These are phyloP conservation scores for Skeletonema menzelii DNA, from an alignment of 108 stramenopile genomes.

Conservation along the genomic window DNA sequence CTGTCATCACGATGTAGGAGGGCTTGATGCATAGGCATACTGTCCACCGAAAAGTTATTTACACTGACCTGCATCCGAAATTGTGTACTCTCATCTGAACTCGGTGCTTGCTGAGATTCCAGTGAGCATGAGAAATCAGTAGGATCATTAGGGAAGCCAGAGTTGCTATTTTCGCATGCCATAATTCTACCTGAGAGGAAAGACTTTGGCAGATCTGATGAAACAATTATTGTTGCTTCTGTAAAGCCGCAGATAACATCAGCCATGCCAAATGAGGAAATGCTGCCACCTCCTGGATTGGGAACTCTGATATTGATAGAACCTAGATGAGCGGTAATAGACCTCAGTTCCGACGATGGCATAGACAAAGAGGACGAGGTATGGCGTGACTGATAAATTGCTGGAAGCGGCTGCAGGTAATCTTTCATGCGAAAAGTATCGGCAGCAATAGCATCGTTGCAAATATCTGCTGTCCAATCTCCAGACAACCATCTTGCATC, in stretches of 20 bases:
- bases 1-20: constrained; percentile 10
- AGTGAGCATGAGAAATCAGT: constrained; percentile 59
- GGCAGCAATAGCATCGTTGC: constrained; percentile 53
- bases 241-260: constrained; percentile 48
- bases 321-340: constrained; percentile 57
- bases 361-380: constrained; percentile 43
- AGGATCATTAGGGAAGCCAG: constrained; percentile 69
- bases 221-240: constrained; percentile 59
- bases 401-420: constrained; percentile 55
- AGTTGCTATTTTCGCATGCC: constrained; percentile 28
- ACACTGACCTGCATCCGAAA: constrained; percentile 63
- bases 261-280: constrained; percentile 52
- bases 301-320: constrained; percentile 53
- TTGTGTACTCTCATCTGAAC: constrained; percentile 35
- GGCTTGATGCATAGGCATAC: constrained; percentile 48
- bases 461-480: constrained; percentile 60
- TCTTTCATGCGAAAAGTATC: constrained; percentile 44
- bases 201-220: constrained; percentile 61
- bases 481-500: constrained; percentile 70
- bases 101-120: constrained; percentile 21
- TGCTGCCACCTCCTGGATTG: constrained; percentile 44
- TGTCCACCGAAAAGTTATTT: constrained; percentile 47
- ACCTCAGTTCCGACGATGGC: constrained; percentile 65
- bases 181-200: constrained; percentile 68
- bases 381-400: not conserved